Base-by-base conservation (phyloP, 2,329 filamentous ascomycete genomes). In the Colletotrichum neosansevieriae region DNA sequence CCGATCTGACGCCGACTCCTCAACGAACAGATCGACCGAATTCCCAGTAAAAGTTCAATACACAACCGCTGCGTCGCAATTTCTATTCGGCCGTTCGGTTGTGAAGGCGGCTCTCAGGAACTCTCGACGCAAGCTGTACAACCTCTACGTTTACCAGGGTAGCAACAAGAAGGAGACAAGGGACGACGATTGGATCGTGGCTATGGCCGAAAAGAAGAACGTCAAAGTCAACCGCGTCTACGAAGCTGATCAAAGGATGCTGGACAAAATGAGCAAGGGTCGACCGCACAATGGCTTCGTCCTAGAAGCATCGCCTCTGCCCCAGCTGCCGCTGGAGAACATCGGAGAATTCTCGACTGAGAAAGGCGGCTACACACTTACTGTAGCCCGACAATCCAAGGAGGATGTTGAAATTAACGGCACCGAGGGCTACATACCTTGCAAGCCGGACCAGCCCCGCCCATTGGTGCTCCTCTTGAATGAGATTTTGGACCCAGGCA, bases 271-370 rank as follows among this genome's bases (percentile, higher is more conserved):
- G 88, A 92, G 92, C 72, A 87, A 85, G 63, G 90, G 91, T 1
- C 87, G 96, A 45, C 94, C 95, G 38, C 95, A 99, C 80, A 98
- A 98, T 75, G 94, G 95, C 53, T 91, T 91, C 73, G 85, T 98
- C 15, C 86, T 99, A 3, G 96, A 99, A 79, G 89, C 92, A 13
- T 97, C 94, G 0, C 92, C 92, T 1, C 80, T 98, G 1, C 94
- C 94, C 0, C 89, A 91, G 71, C 81, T 89, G 2, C 93, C 92
- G 0, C 82, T 95, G 49, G 84, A 81, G 34, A 81, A 85, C 15
- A 81, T 97, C 4, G 84, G 85, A 0, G 80, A 81, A 2, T 77
- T 85, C 2, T 79, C 82, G 32, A 75, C 82, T 1, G 78, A 73
- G 59, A 81, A 76, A 71, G 75, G 82, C 0, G 83, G 86, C 54